phyloP scores from a whole-genome alignment of 2,329 filamentous ascomycete species.

The Chaetomiaceae sp. region DNA sequence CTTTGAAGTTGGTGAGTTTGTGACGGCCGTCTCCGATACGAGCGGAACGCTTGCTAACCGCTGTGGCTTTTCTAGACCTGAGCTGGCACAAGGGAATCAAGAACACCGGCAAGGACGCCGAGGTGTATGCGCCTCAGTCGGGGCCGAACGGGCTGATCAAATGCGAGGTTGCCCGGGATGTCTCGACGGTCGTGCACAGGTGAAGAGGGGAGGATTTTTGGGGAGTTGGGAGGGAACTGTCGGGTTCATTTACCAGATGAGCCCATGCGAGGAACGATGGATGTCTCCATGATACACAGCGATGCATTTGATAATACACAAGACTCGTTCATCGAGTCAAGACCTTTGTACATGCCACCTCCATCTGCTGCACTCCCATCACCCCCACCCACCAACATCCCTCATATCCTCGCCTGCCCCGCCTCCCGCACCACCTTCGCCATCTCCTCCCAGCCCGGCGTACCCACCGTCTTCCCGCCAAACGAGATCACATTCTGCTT shows the following conservation, averaged over 20 bases:
- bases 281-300: background rate
- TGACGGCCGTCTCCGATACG: too few relatives aligned
- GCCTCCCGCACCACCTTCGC: slow-evolving; percentile 45
- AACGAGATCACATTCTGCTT: slow-evolving; percentile 78
- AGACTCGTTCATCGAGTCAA: slow-evolving; percentile 1
- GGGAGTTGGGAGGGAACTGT: background rate
- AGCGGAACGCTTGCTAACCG: background rate
- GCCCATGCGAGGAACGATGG: background rate
- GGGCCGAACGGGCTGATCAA: slow-evolving; percentile 94
- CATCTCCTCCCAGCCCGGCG: slow-evolving; percentile 47
- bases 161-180: slow-evolving; percentile 69
- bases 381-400: background rate
- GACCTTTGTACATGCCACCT: background rate
- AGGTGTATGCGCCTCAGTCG: slow-evolving; percentile 90
- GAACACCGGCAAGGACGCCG: slow-evolving; percentile 92
- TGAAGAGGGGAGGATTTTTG: background rate
- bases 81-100: slow-evolving; percentile 94
- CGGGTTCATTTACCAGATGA: too few relatives aligned
- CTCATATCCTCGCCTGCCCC: slow-evolving; percentile 46
- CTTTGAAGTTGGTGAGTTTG: slow-evolving; percentile 77
- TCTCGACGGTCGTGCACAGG: background rate
- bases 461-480: slow-evolving; percentile 51
- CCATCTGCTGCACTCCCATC: background rate
- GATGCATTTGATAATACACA: slow-evolving; percentile 10
- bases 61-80: slow-evolving; percentile 58